Conservation (phyloP, 176 grass and related monocot genomes). For the Hsuehochloa calcarea region DNA sequence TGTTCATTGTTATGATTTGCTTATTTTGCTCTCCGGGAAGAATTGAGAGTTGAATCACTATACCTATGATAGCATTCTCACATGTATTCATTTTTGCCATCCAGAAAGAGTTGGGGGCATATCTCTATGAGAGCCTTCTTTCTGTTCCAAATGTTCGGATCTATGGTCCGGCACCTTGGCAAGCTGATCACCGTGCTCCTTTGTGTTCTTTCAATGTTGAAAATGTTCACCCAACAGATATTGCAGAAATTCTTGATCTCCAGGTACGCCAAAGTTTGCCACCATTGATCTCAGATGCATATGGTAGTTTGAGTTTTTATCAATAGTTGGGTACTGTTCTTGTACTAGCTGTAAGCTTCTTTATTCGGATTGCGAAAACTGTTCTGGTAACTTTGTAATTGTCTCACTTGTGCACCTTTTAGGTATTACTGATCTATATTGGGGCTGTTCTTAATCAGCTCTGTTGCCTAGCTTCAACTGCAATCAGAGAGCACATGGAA, state of each 20-base stretch:
- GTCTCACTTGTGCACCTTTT: not conserved
- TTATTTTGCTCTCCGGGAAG: not conserved
- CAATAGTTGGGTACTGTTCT: not conserved
- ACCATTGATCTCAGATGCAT: not conserved
- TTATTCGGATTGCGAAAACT: not conserved
- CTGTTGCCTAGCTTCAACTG: not conserved
- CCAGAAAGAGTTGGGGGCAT: slow-evolving; percentile 54
- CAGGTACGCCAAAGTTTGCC: slow-evolving; percentile 53
- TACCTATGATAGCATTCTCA: slow-evolving; percentile 26
- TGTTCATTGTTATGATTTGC: slow-evolving; percentile 2
- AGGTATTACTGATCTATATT: not conserved
- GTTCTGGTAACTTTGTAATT: not conserved
- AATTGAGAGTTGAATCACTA: not conserved
- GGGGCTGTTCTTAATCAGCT: not conserved
- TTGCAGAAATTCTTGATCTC: slow-evolving; percentile 79
- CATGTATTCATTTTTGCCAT: not conserved
- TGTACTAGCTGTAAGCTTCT: not conserved
- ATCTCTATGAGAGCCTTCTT: slow-evolving; percentile 66
- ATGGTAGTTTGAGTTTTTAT: slow-evolving; percentile 10
- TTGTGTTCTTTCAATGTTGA: slow-evolving; percentile 91
- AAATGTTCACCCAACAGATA: slow-evolving; percentile 91
- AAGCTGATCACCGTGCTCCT: slow-evolving; percentile 51
- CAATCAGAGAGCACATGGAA: not conserved
- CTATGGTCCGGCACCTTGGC: slow-evolving; percentile 70
- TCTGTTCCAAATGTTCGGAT: slow-evolving; percentile 66